These are phyloP conservation scores for Begonia fuchsioides DNA, from an alignment of 306 rosid genomes.

Conservation along the genomic window DNA sequence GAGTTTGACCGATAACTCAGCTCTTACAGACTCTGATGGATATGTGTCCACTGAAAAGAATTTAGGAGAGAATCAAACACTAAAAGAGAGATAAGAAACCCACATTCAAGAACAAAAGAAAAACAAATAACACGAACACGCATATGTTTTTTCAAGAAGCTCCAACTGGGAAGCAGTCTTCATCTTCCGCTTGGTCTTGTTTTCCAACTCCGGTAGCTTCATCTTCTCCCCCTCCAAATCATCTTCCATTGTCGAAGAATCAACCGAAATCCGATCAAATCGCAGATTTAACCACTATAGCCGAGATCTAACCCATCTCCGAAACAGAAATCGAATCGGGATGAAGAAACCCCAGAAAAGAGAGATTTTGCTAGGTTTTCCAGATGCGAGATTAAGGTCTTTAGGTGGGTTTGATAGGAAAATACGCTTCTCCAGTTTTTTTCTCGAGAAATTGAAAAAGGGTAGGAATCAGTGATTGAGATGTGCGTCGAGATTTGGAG, in stretches of 20 bases:
- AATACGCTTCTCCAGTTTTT: neutral
- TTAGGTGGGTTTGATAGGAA: no score
- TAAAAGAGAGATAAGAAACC: neutral
- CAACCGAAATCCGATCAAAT: constrained; percentile 2
- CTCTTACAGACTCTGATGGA: constrained; percentile 48
- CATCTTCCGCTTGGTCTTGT: constrained; percentile 59
- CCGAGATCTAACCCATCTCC: no score
- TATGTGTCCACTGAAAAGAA: constrained; percentile 33
- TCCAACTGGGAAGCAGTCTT: constrained; percentile 57
- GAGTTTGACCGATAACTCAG: constrained; percentile 36
- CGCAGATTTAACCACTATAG: no score
- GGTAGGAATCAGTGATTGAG: neutral
- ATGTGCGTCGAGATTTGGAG: neutral
- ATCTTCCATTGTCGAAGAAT: constrained; percentile 35
- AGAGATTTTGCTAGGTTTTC: no score
- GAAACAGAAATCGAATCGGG: no score
- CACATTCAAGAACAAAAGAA: neutral
- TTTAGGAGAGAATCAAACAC: neutral
- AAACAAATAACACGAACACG: constrained; percentile 25
- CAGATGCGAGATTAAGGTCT: no score
- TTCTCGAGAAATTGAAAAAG: neutral
- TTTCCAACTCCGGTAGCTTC: constrained; percentile 36
- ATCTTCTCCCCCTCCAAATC: constrained; percentile 45
- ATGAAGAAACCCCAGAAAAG: no score
- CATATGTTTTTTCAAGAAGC: constrained; percentile 45